phyloP scores from a whole-genome alignment of 371 early-diverging fungal genomes.

The Umbelopsis sp. region DNA sequence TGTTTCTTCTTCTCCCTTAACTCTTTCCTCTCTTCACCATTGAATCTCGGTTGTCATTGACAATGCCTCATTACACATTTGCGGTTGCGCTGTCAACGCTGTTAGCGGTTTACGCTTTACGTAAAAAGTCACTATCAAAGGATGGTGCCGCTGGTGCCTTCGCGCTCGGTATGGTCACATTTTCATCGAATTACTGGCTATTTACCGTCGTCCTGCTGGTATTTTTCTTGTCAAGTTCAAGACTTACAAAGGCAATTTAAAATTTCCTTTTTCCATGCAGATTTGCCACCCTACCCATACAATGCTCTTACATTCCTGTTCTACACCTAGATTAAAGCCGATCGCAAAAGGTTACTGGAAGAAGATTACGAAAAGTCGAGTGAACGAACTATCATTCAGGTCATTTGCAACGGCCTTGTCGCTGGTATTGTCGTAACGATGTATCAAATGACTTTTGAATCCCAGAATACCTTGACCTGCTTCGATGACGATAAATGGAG shows the following conservation, averaged over 20 bases:
- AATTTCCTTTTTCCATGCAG: not conserved
- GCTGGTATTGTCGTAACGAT: conserved; percentile 70
- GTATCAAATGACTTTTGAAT: conserved; percentile 51
- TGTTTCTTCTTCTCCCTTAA: not conserved
- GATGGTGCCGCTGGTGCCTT: conserved; percentile 79
- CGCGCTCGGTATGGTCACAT: conserved; percentile 76
- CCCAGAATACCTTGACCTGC: conserved; percentile 26
- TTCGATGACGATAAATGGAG: conserved; percentile 36
- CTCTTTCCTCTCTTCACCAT: not conserved
- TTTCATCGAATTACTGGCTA: conserved; percentile 59
- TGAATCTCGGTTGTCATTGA: not conserved
- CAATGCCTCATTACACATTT: conserved; percentile 37
- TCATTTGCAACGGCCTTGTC: conserved; percentile 78
- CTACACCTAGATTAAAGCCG: conserved; percentile 59
- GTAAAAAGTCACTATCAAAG: conserved; percentile 69
- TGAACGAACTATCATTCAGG: conserved; percentile 74
- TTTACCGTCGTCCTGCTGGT: conserved; percentile 68
- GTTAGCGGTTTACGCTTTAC: conserved; percentile 57
- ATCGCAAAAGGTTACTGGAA: conserved; percentile 70
- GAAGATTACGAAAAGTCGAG: conserved; percentile 53
- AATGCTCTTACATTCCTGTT: not conserved
- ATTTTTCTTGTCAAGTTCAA: conserved; percentile 77
- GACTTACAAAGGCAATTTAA: conserved; percentile 71
- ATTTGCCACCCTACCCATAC: no score
- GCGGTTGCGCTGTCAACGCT: conserved; percentile 50